Base-by-base conservation (phyloP, 192 early-diverging fungal genomes). In the Chytriomyces sp. region DNA sequence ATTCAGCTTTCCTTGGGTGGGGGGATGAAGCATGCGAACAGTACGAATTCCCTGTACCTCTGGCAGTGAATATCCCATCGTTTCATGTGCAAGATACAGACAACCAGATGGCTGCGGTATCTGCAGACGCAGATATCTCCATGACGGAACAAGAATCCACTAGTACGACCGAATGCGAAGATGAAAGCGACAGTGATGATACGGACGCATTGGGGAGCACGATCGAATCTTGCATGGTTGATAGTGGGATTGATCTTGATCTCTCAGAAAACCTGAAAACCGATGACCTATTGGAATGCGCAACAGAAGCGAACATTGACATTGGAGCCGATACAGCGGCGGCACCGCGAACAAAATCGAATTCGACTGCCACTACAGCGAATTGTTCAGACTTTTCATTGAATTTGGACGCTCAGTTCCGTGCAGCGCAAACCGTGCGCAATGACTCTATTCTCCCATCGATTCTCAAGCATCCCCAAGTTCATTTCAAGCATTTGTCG, bases 1-100 rank as follows among this genome's bases (percentile, higher is more conserved):
- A 26, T 16, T 45, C 44, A 20, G 69, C 49, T 57, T 71, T 71
- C 26, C 18, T 71, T n/a, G 69, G 69, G 16, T 71, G 69, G 69
- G 69, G 69, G 2, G 69, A 71, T 57, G 69, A 71, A 71, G 44
- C 69, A 9, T 11, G n/a, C 8, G 69, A 71, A 45, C 35, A 23
- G 24, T 16, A 16, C 24, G 63, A 26, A 28, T 23, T 28, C 35
- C 16, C 26, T 68, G 67, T 26, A 11, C n/a, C 45, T 68, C 16
- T 4, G 46, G 16, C 0, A 20, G 67, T 20, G 20, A 20, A 59
- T 59, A 64, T 20, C 62, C 11, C 35, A 11, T 20, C 13, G 35
- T 35, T 35, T 24, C n/a, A 9, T 24, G 69, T 18, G 23, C 10
- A 50, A n/a, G 57, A 57, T 8, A 44, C n/a, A 8, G 57, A 71